Conservation (phyloP, 2,329 filamentous ascomycete species). For the Sarocladium kiliense region DNA sequence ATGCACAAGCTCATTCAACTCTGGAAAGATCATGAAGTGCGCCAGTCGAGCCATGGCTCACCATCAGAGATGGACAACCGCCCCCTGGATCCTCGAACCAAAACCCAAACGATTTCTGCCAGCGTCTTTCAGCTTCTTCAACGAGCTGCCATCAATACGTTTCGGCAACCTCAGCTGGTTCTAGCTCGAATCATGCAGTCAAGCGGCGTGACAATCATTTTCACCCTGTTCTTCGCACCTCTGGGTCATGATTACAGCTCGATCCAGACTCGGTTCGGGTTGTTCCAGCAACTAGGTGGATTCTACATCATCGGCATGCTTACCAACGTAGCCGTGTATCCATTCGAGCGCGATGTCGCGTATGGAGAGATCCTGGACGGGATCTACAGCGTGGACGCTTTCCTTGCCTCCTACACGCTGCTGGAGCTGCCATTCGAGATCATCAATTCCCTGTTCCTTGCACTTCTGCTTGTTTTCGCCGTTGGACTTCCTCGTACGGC, state of each 20-base stretch:
- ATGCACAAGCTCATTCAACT: slow-evolving; percentile 56
- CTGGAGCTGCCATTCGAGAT: slow-evolving; percentile 71
- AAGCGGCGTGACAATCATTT: slow-evolving; percentile 55
- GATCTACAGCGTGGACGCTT: slow-evolving; percentile 66
- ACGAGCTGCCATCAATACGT: slow-evolving; percentile 64
- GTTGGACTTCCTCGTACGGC: slow-evolving; percentile 59
- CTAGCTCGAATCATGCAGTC: slow-evolving; percentile 64
- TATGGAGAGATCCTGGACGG: slow-evolving; percentile 72
- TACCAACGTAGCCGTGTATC: slow-evolving; percentile 72
- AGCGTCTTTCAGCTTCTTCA: slow-evolving; percentile 58
- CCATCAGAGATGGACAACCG: background rate
- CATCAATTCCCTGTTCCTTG: slow-evolving; percentile 59
- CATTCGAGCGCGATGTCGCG: slow-evolving; percentile 67
- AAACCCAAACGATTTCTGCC: background rate
- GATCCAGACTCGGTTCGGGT: slow-evolving; percentile 69
- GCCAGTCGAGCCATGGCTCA: background rate
- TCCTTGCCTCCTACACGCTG: slow-evolving; percentile 64
- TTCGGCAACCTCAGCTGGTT: slow-evolving; percentile 59
- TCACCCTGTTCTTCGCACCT: slow-evolving; percentile 67
- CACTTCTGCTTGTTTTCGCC: slow-evolving; percentile 57
- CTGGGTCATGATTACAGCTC: slow-evolving; percentile 63
- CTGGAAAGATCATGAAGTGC: slow-evolving; percentile 37
- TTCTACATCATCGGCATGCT: slow-evolving; percentile 75
- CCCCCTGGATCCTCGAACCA: background rate
- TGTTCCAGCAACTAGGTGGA: slow-evolving; percentile 66